Evolutionary conservation across 2,329 filamentous ascomycete genomes (phyloP).

Genomic region (Verticillium isaacii): DNA sequence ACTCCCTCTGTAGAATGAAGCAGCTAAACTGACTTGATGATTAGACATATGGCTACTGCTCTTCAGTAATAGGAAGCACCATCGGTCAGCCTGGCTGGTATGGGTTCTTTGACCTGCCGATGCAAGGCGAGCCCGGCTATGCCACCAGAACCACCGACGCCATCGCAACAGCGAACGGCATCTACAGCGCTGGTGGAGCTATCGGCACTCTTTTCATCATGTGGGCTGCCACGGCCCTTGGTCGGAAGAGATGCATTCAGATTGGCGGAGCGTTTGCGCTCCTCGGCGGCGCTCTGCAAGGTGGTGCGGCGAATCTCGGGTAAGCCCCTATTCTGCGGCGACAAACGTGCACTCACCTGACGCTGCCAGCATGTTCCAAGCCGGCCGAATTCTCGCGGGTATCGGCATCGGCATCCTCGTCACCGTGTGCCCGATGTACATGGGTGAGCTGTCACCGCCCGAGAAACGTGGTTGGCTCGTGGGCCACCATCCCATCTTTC

Average conservation of each 20-base stretch:
- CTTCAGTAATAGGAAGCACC: conserved; percentile 45
- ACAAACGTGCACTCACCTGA: neutral
- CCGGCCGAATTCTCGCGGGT: conserved; percentile 35
- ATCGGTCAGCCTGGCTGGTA: conserved; percentile 51
- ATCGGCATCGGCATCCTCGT: conserved; percentile 35
- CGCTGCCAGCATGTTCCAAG: conserved; percentile 22
- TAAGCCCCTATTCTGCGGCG: conserved; percentile 15
- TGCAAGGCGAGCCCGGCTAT: conserved; percentile 36
- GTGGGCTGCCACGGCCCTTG: conserved; percentile 40
- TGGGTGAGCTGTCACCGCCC: conserved; percentile 35
- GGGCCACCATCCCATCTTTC: conserved; percentile 38
- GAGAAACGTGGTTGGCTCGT: conserved; percentile 37
- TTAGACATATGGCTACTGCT: conserved; percentile 45
- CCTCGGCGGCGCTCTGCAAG: conserved; percentile 41
- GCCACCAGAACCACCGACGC: conserved; percentile 37
- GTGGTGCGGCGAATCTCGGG: conserved; percentile 36
- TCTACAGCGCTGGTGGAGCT: conserved; percentile 43
- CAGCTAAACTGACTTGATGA: conserved; percentile 4
- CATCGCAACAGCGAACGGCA: conserved; percentile 43
- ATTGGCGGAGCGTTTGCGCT: conserved; percentile 36
- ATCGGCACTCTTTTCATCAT: conserved; percentile 42
- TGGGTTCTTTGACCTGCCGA: conserved; percentile 40
- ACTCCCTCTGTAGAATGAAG: neutral
- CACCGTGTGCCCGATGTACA: conserved; percentile 38
- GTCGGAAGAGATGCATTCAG: conserved; percentile 39